Evolutionary conservation across 352 stramenopile genomes (phyloP).

Genomic region (Phytophthora crassamura): DNA sequence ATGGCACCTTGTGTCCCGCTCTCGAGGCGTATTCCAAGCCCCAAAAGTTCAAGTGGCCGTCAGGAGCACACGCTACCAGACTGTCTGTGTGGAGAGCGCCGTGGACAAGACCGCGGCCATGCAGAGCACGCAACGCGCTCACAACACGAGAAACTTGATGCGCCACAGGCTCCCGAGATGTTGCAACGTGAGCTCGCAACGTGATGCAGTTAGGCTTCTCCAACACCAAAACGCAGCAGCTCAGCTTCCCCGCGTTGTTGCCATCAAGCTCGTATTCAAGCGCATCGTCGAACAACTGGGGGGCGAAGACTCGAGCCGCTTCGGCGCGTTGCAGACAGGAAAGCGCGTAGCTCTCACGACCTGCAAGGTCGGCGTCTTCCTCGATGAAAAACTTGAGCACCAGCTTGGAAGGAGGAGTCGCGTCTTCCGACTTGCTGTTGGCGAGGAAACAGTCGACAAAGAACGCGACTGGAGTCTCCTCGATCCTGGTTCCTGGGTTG

Average conservation of each 20-base stretch:
- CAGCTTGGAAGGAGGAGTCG: constrained; percentile 10
- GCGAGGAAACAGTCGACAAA: constrained; percentile 39
- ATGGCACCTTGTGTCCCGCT: constrained; percentile 23
- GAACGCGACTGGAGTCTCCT: constrained; percentile 57
- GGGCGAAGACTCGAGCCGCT: constrained; percentile 36
- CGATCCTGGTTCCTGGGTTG: constrained; percentile 22
- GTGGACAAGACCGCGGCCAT: constrained; percentile 60
- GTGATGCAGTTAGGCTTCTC: constrained; percentile 49
- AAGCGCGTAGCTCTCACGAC: constrained; percentile 62
- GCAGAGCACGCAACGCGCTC: constrained; percentile 50
- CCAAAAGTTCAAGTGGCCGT: constrained; percentile 54
- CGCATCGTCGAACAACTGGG: constrained; percentile 47
- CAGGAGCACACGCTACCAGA: constrained; percentile 42
- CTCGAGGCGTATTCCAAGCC: constrained; percentile 55
- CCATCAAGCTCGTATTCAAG: constrained; percentile 34
- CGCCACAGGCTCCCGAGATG: constrained; percentile 40
- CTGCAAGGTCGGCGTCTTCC: constrained; percentile 55
- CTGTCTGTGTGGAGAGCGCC: constrained; percentile 53
- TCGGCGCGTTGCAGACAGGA: constrained; percentile 45
- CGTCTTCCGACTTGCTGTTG: background rate
- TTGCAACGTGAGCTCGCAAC: constrained; percentile 27
- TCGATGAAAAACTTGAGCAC: constrained; percentile 70
- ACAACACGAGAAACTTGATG: constrained; percentile 50
- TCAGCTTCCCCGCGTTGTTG: constrained; percentile 35
- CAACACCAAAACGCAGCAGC: constrained; percentile 58